phyloP scores from a whole-genome alignment of 345 rosid species.

The Angophora floribunda region DNA sequence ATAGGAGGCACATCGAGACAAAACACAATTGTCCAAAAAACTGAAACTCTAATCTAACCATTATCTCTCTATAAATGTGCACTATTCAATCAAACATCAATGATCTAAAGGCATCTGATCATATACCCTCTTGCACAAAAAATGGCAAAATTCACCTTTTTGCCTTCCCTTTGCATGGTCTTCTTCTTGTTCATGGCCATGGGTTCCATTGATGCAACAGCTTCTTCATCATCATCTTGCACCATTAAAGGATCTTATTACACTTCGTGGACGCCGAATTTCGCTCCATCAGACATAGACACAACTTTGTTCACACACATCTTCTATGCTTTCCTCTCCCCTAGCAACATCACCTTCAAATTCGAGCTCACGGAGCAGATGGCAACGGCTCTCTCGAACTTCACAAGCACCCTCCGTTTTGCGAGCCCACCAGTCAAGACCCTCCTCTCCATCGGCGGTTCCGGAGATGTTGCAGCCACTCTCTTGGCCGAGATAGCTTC shows the following conservation, averaged over 20 bases:
- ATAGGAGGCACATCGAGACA: not conserved
- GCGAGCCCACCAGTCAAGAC: slow-evolving; percentile 30
- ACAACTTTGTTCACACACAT: slow-evolving; percentile 48
- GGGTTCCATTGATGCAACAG: not conserved
- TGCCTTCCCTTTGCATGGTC: not conserved
- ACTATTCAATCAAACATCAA: not conserved
- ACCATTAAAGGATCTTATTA: slow-evolving; percentile 38
- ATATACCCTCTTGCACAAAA: not conserved
- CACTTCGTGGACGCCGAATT: slow-evolving; percentile 22
- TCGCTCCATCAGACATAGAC: slow-evolving; percentile 37
- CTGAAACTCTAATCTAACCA: not conserved
- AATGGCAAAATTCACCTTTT: not conserved
- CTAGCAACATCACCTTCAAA: slow-evolving; percentile 20
- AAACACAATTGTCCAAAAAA: not conserved
- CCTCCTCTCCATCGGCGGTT: slow-evolving; percentile 40
- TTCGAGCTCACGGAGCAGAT: slow-evolving; percentile 11
- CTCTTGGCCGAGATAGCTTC: slow-evolving; percentile 29
- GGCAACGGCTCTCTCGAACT: slow-evolving; percentile 10
- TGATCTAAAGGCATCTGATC: not conserved
- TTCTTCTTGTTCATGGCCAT: not conserved
- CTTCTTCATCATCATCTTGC: not conserved
- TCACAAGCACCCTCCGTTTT: slow-evolving; percentile 33
- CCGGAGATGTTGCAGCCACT: not conserved
- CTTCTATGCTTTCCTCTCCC: slow-evolving; percentile 46
- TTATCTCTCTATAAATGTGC: not conserved